A percentile compares a stretch with the other conserved stretches of the same genome.
These are phyloP conservation scores for Globisporangium cylindrosporum DNA, from an alignment of 352 stramenopile species.

Conservation along the genomic window DNA sequence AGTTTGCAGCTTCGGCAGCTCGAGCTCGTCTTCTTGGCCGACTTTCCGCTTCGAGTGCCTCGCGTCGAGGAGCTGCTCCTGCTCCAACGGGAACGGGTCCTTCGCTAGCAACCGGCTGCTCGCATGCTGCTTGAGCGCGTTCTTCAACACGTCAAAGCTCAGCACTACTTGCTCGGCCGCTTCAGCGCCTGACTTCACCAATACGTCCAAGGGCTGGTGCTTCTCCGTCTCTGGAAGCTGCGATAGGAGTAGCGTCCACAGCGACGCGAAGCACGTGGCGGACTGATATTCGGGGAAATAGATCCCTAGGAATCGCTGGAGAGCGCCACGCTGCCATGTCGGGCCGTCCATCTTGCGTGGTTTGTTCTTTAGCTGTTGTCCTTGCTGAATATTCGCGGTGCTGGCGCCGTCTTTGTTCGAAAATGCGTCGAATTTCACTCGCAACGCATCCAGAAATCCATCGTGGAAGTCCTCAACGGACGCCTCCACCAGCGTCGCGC, in stretches of 20 bases:
- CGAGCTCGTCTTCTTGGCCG: slow-evolving; percentile 18
- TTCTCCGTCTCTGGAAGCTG: neutral
- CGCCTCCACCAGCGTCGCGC: slow-evolving; percentile 4
- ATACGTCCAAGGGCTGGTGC: neutral
- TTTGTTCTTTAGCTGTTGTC: neutral
- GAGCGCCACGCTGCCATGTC: slow-evolving; percentile 24
- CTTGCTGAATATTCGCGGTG: neutral
- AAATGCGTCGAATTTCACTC: slow-evolving; percentile 22
- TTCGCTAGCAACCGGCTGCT: slow-evolving; percentile 34
- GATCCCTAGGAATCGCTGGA: slow-evolving; percentile 29
- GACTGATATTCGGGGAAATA: slow-evolving; percentile 43
- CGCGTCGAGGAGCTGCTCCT: slow-evolving; percentile 13
- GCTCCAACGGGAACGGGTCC: slow-evolving; percentile 35
- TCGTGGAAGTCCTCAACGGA: slow-evolving; percentile 33
- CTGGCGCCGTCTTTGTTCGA: neutral
- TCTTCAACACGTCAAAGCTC: slow-evolving; percentile 10
- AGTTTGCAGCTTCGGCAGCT: slow-evolving; percentile 18
- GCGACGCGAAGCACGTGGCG: slow-evolving; percentile 22
- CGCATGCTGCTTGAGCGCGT: slow-evolving; percentile 34
- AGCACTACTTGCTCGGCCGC: neutral
- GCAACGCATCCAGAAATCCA: slow-evolving; percentile 35
- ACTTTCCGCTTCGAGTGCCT: slow-evolving; percentile 9
- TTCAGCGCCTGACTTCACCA: neutral
- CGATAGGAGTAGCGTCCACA: slow-evolving; percentile 20
- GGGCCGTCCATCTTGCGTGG: neutral